Percentiles rank a stretch among this genome's conserved stretches.
Conservation (phyloP, 1,284 basidiomycete genomes). For the Ustilago cynodontis region DNA sequence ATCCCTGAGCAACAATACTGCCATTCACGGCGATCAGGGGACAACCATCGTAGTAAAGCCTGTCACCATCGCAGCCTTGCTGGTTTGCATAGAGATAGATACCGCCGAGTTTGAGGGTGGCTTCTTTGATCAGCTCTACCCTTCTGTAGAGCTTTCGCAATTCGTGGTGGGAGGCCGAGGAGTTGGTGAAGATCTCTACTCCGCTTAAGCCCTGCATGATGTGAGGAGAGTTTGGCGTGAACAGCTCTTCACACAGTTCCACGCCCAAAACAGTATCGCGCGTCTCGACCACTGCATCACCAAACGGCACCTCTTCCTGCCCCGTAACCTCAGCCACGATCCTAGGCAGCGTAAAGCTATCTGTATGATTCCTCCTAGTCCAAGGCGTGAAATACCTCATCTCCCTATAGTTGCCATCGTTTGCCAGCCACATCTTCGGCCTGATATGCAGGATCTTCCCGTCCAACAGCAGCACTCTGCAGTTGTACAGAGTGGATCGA, state of each 20-base stretch:
- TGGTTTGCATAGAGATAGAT: conserved; percentile 98
- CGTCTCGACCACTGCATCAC: conserved; percentile 92
- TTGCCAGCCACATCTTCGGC: conserved; percentile 99
- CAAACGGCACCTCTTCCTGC: conserved; percentile 95
- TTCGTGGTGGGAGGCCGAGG: conserved; percentile 96
- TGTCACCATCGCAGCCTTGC: conserved; percentile 97
- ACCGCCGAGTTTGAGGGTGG: conserved; percentile 95
- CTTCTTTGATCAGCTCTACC: conserved; percentile 95
- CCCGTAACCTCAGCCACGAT: conserved; percentile 87
- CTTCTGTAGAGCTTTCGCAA: conserved; percentile 91
- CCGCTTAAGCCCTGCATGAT: conserved; percentile 96
- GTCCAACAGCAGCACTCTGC: conserved; percentile 87
- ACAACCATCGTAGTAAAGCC: conserved; percentile 97
- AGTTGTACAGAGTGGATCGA: conserved; percentile 98
- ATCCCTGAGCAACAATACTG: conserved; percentile 89
- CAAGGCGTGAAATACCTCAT: conserved; percentile 96
- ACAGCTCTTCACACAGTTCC: conserved; percentile 96
- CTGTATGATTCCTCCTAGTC: conserved; percentile 86
- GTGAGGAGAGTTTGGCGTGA: conserved; percentile 95
- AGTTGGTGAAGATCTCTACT: conserved; percentile 98
- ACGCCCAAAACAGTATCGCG: conserved; percentile 95
- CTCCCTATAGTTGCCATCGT: conserved; percentile 98
- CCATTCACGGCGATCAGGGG: conserved; percentile 96
- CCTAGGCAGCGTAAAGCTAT: conserved; percentile 88
- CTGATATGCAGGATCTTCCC: conserved; percentile 90